Evolutionary conservation across 352 stramenopile genomes (phyloP), one percentile per base, ranked within the genome.

Genomic region (Pythium rishiriense): DNA sequence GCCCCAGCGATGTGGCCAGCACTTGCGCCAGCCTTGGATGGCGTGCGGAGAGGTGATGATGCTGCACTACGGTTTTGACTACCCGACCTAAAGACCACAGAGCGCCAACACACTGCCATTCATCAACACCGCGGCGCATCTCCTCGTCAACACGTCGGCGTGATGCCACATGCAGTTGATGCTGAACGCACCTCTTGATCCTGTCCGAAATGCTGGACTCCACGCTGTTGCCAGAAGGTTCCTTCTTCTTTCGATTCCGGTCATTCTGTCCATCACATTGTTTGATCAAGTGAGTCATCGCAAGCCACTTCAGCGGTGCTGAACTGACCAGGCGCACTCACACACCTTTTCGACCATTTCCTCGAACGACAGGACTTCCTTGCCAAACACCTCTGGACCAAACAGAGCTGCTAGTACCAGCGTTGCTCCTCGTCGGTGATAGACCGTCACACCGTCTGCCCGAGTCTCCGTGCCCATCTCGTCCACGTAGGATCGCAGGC

Each of bases 371-470:
- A 55, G 68, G 29, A 60, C 56, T 47, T 83, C 81, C 25, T 58
- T 69, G 28, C 85, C 85, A 68, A 87, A 93, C 17, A 91, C 76
- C 12, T 78, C 70, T 0, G 69, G 17, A 0, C 86, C 83, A 58
- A 92, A 92, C 24, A 91, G 55, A 4, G 78, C 72, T 31, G 85
- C 84, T 24, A 94, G 72, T n/a, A 90, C 79, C n/a, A 93, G 68
- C 6, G 68, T 66, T 7, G 83, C 85, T 12, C 85, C 83, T n/a
- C 82, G 82, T 25, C 83, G 80, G 49, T 91, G 84, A 61, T 96
- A 97, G n/a, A 96, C 85, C 0, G 88, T 93, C 25, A 95, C 81
- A 8, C 87, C 87, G 46, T 96, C 87, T 2, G 87, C 85, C 41
- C 84, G 73, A 35, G 81, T 96, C 64, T 85, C 78, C 4, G 25